Percentiles rank a stretch among this genome's conserved stretches.
Conservation (phyloP, 192 early-diverging fungal genomes). For the Gonapodya sp. region DNA sequence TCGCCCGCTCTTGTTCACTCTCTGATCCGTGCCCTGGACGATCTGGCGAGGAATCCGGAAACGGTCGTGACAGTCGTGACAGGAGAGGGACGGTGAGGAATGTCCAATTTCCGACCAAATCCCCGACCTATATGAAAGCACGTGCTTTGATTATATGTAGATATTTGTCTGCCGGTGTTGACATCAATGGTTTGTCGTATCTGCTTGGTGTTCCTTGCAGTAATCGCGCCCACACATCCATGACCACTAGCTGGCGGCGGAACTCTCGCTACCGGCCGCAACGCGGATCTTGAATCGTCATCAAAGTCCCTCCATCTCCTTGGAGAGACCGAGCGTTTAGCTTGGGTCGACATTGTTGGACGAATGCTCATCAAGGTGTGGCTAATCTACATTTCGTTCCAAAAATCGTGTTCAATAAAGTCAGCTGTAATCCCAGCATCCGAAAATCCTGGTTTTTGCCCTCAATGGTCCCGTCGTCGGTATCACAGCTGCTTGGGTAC, state of each 20-base stretch:
- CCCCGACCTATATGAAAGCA: neutral
- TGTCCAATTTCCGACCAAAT: too few species aligned
- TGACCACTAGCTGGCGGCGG: neutral
- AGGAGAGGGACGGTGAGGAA: neutral
- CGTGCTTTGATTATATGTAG: neutral
- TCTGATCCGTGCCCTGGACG: neutral
- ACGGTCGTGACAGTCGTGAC: neutral
- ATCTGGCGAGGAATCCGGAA: neutral
- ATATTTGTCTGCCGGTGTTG: neutral
- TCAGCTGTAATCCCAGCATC: neutral
- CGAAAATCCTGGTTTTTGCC: constrained; percentile 1
- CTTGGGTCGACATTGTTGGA: neutral
- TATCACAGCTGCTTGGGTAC: constrained; percentile 5
- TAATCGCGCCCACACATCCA: neutral
- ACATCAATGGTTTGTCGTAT: neutral
- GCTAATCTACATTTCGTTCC: neutral
- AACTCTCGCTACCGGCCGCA: neutral
- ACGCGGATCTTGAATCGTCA: neutral
- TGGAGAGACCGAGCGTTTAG: constrained; percentile 7
- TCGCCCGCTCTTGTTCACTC: neutral
- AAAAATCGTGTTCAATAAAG: neutral
- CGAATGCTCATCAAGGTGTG: constrained; percentile 1
- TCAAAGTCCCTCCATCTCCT: constrained; percentile 4
- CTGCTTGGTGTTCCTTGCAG: too few species aligned
- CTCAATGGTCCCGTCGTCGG: constrained; percentile 12